Evolutionary conservation across 306 rosid genomes (phyloP).

Genomic region (Prunus fruticosa): DNA sequence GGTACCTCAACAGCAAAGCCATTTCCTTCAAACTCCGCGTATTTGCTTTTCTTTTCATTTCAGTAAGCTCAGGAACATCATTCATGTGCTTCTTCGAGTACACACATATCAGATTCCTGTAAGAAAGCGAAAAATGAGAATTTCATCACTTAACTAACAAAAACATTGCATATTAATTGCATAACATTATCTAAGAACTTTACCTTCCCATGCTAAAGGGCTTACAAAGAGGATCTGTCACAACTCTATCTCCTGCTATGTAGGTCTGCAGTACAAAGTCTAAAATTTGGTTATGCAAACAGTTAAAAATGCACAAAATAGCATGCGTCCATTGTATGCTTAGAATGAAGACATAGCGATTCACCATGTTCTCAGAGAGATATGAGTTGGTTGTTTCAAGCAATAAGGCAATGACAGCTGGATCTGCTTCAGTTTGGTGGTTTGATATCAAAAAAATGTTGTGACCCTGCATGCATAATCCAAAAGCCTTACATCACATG

Average conservation of each 20-base stretch:
- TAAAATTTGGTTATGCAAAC: constrained; percentile 35
- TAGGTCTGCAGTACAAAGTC: constrained; percentile 56
- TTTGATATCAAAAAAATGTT: constrained; percentile 90
- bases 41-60: constrained; percentile 85
- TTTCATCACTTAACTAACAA: neutral
- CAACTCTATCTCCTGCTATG: constrained; percentile 95
- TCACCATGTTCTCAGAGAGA: constrained; percentile 83
- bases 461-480: constrained; percentile 73
- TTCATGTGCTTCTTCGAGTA: constrained; percentile 96
- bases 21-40: constrained; percentile 91
- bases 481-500: constrained; percentile 22
- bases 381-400: constrained; percentile 64
- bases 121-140: constrained; percentile 6
- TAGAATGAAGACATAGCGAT: neutral
- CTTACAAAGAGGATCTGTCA: constrained; percentile 89
- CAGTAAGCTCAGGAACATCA: constrained; percentile 80
- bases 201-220: constrained; percentile 99
- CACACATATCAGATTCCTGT: constrained; percentile 94
- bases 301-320: constrained; percentile 19
- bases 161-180: constrained; percentile 15
- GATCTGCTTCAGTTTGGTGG: constrained; percentile 99
- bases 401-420: constrained; percentile 84
- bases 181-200: constrained; percentile 23
- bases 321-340: neutral
- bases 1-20: constrained; percentile 83